Base-by-base conservation (phyloP, 176 grass and related monocot genomes). In the Themeda triandra region DNA sequence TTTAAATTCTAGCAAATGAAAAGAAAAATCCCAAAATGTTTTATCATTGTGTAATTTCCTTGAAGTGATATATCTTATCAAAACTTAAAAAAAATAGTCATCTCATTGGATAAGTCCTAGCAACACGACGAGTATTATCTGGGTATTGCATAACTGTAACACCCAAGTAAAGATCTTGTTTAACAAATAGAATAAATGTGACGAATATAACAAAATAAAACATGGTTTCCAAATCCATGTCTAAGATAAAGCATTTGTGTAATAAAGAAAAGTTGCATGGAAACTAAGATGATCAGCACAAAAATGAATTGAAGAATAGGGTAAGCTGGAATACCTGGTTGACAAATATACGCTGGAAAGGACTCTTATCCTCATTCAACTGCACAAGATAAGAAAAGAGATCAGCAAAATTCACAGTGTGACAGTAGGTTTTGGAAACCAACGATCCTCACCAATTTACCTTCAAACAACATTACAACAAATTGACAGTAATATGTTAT, bases 341-440 rank as follows among this genome's bases (percentile, higher is more conserved):
- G 53, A 99, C 97, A 86, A 99, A 99, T 82, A 92, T 96, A 86
- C 93, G 91, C 86, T 96, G 97, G 80, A 96, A 99, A 65, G 97
- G 97, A 84, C 97, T 96, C 84, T 99, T 99, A 73, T 96, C 92
- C 72, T 92, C 90, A 88, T 99, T 99, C 84, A 99, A 92, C 97
- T 99, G 88, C 87, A 88, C 24, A 63, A 83, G 79, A 90, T 63
- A 71, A 83, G 35, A 64, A 81, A 74, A 37, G 35, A 39, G 19
- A 13, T 63, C 39, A 86, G 67, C 21, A 77, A 31, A 80, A 77
- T 56, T 28, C 29, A 44, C 44, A 36, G 36, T 74, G 42, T 67
- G 28, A 19, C 7, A 83, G 33, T 5, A 21, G 21, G 15, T 58
- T 80, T 48, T 80, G 17, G 17, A 64, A 17, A 18, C 10, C 40